These are phyloP conservation scores for Catharanthus roseus DNA, from an alignment of 257 asterid genomes.

Conservation along the genomic window DNA sequence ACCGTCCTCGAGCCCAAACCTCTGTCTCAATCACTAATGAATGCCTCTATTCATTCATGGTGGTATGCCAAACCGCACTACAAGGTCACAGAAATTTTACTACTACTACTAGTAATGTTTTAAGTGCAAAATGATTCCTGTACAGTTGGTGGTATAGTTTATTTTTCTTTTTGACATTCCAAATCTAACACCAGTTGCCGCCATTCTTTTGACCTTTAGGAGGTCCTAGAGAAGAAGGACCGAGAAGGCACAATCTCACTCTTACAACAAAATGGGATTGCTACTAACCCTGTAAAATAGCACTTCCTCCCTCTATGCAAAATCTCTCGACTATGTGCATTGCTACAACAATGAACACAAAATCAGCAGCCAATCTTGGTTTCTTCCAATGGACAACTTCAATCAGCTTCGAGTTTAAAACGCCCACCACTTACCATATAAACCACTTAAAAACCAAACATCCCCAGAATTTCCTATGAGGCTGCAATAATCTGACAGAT, in stretches of 20 bases:
- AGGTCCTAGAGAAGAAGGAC: background rate
- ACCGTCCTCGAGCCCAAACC: no score
- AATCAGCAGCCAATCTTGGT: background rate
- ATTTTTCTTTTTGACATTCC: no score
- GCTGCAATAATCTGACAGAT: background rate
- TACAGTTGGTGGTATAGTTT: background rate
- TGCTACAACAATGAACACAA: background rate
- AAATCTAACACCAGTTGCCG: no score
- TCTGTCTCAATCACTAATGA: no score
- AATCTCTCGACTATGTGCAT: background rate
- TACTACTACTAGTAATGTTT: no score
- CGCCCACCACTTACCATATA: background rate
- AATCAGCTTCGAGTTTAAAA: background rate
- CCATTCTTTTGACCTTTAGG: background rate
- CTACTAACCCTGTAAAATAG: background rate
- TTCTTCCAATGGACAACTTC: background rate
- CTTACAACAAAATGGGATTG: background rate
- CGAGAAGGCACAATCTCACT: background rate
- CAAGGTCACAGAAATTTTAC: no score
- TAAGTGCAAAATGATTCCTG: no score
- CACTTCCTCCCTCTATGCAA: background rate
- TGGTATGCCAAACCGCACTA: no score
- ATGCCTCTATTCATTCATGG: no score
- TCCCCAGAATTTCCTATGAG: background rate
- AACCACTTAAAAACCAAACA: background rate